Evolutionary conservation across 2,329 filamentous ascomycete genomes (phyloP), one percentile per base, ranked within the genome.

Genomic region (Diaporthe destruens): DNA sequence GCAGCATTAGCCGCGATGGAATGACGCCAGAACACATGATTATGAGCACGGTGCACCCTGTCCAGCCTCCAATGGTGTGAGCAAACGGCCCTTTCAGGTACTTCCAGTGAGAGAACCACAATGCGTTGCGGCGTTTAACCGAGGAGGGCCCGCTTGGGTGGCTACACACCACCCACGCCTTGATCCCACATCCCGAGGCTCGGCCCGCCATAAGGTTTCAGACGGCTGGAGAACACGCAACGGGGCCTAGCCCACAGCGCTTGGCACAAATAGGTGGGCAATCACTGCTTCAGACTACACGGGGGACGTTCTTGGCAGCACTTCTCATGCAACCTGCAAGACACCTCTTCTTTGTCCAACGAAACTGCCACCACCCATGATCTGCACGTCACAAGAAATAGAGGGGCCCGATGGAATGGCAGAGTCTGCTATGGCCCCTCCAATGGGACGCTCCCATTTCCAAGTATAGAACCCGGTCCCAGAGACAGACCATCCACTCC

Each of bases 161-260:
- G 57, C 39, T 63, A 63, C 32, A 63, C 23, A 47, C 14, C 23
- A 39, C 47, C 14, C 23, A 39, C 23, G 39, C 23, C 57, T 63
- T n/a, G 47, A 63, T 63, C 57, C 57, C 57, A 63, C 57, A 47
- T 63, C 39, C 57, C 57, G 57, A n/a, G 57, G 57, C 39, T 20
- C 57, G 57, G 57, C 57, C 57, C 57, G 57, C 57, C 23, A 29
- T 32, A 39, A 20, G 39, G 39, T 63, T 63, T 63, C 39, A 63
- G 57, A 63, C 39, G 57, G 47, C 57, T 47, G 57, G 57, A 47
- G 57, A 63, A 47, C 25, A 63, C 39, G 20, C 25, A 44, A 63
- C 57, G 47, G 57, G 57, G 57, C 36, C 23, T 61, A 44, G 32
- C 39, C 57, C 23, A 61, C 57, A 8, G 57, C 23, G 57, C 57